Conservation (phyloP, 2,329 filamentous ascomycete genomes). For the Colletotrichum aenigma region DNA sequence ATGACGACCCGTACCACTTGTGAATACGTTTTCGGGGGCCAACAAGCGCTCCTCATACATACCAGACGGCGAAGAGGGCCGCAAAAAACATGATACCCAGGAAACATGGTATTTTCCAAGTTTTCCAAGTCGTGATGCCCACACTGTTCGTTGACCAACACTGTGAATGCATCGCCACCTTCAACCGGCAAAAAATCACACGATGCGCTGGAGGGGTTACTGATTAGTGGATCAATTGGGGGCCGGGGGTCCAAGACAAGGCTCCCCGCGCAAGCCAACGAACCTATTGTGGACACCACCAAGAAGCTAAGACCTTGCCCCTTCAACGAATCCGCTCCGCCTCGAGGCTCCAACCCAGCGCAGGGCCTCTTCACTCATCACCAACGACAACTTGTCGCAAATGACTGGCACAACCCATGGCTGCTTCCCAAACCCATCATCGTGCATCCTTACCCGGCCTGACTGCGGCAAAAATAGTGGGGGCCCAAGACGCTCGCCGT, state of each 20-base stretch:
- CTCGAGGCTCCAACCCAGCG: neutral
- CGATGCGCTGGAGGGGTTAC: neutral
- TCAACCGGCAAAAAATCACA: neutral
- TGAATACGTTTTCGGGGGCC: neutral
- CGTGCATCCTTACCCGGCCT: neutral
- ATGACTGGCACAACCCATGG: neutral
- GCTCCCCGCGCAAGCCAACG: neutral
- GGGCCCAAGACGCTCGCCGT: neutral
- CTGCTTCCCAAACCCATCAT: neutral
- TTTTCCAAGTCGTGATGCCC: neutral
- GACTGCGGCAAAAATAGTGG: constrained; percentile 11
- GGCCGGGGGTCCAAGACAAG: neutral
- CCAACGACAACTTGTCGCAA: neutral
- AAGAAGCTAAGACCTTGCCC: neutral
- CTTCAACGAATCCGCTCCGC: neutral
- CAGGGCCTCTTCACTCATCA: neutral
- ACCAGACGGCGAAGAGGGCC: neutral
- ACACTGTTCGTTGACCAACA: neutral
- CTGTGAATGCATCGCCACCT: neutral
- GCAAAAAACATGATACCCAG: neutral
- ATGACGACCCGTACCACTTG: constrained; percentile 36
- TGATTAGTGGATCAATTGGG: neutral
- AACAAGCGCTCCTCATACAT: neutral
- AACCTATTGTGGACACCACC: neutral
- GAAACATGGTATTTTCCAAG: neutral